These are phyloP conservation scores for Colletotrichum lentis DNA, from an alignment of 2,329 filamentous ascomycete genomes.

Conservation along the genomic window DNA sequence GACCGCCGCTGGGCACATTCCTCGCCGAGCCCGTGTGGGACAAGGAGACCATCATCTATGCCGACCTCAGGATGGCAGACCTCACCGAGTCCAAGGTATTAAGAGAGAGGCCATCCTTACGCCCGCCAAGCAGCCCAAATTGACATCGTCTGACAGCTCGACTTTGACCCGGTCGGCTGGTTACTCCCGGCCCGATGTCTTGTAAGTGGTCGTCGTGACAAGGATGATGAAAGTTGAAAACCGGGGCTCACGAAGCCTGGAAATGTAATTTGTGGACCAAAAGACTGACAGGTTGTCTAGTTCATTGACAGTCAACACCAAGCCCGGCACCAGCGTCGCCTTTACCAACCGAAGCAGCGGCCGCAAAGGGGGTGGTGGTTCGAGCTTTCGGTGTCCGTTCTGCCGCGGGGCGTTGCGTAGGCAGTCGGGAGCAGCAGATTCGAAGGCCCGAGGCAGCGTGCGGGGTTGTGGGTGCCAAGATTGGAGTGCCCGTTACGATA, in stretches of 20 bases:
- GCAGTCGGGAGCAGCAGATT: neutral
- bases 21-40: conserved; percentile 52
- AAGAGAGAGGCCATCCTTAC: conserved; percentile 28
- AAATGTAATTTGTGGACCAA: conserved; percentile 7
- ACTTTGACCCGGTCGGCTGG: conserved; percentile 54
- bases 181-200: conserved; percentile 52
- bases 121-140: conserved; percentile 3
- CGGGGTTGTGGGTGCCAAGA: conserved; percentile 11
- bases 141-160: conserved; percentile 44
- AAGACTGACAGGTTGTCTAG: conserved; percentile 32
- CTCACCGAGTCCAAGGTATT: conserved; percentile 50
- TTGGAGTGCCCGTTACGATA: neutral
- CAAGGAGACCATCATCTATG: conserved; percentile 50
- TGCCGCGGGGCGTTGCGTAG: conserved; percentile 10
- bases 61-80: conserved; percentile 47
- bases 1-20: conserved; percentile 50
- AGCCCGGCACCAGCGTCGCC: conserved; percentile 44
- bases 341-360: conserved; percentile 38
- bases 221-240: conserved; percentile 34
- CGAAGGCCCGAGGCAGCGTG: conserved; percentile 6
- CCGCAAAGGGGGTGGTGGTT: conserved; percentile 1
- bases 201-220: conserved; percentile 44
- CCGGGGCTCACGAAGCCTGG: neutral
- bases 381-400: neutral
- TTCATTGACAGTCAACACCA: conserved; percentile 46